Base-by-base conservation (phyloP, 2,329 filamentous ascomycete genomes). In the Fusarium cicatricum region DNA sequence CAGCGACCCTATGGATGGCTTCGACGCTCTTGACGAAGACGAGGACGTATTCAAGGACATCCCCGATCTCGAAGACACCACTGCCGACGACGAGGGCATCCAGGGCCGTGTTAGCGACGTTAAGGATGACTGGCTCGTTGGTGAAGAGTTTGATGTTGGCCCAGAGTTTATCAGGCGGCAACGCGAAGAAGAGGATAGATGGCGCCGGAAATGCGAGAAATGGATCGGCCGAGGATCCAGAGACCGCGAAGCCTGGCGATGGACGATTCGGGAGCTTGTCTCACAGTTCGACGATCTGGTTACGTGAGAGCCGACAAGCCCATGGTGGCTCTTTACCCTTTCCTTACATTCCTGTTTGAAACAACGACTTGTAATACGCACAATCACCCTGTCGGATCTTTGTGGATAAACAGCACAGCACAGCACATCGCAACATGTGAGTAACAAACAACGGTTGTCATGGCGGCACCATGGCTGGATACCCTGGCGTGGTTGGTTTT, bases 101-200 rank as follows among this genome's bases (percentile, higher is more conserved):
- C 74, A 77, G 33, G 80, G 80, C 39, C 83, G 85, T 16, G 78
- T 79, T 65, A 87, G 83, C 67, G 86, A 88, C 48, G 75, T 86
- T 60, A 85, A 86, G 53, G 90, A 92, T 67, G 90, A 93, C 70
- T 94, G 91, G 83, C 85, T 91, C 43, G 90, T 97, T 11, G 92
- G 92, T 46, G 95, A 99, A 75, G 95, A 99, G 72, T 99, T 99
- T 69, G 95, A 99, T 71, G 92, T 99, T 51, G 95, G 95, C 0
- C 95, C 94, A 3, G 92, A 96, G 73, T 99, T 98, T 71, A 88
- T 98, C 60, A 84, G 89, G 67, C 83, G 93, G 60, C 94, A 98
- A 71, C 85, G 90, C 55, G 92, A 94, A 69, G 95, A 99, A 76
- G 95, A 99, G 77, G 89, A 91, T 41, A 84, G 91, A 58, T 99